Evolutionary conservation across 1,284 basidiomycete genomes (phyloP).

Genomic region (Papiliotrema fonsecae): DNA sequence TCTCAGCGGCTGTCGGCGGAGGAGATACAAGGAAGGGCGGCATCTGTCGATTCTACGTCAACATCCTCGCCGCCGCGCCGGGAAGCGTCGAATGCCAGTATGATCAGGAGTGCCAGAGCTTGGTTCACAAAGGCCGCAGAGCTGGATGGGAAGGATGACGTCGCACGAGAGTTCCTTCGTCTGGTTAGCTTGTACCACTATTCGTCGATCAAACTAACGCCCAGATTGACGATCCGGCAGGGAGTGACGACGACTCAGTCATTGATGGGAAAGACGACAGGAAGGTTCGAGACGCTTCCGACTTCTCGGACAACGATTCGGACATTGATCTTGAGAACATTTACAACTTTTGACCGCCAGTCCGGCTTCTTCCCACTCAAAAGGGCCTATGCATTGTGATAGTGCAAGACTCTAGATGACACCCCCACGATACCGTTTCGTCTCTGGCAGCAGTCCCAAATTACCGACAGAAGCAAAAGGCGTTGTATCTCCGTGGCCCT

Average conservation of each 20-base stretch:
- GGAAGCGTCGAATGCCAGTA: slow-evolving; percentile 10
- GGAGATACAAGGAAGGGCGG: too few relatives aligned
- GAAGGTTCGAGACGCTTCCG: too few relatives aligned
- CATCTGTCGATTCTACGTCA: too few relatives aligned
- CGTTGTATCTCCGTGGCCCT: too few relatives aligned
- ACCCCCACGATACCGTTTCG: background rate
- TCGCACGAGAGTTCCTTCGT: slow-evolving; percentile 28
- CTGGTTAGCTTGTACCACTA: slow-evolving; percentile 17
- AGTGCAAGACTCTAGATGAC: background rate
- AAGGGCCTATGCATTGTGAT: too few relatives aligned
- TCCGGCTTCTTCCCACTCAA: too few relatives aligned
- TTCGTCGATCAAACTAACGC: background rate
- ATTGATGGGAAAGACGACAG: too few relatives aligned
- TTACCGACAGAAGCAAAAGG: too few relatives aligned
- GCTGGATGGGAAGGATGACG: slow-evolving; percentile 23
- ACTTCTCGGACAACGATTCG: background rate
- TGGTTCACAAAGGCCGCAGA: slow-evolving; percentile 34
- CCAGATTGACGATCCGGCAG: slow-evolving; percentile 15
- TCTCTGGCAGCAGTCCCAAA: too few relatives aligned
- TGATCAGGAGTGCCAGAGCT: slow-evolving; percentile 24
- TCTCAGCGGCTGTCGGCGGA: slow-evolving; percentile 8
- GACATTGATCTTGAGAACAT: background rate
- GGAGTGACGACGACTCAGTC: slow-evolving; percentile 5
- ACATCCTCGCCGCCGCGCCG: too few relatives aligned
- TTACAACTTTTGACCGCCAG: background rate